Evolutionary conservation across 1,284 basidiomycete genomes (phyloP).

Genomic region (Puccinia brachypodii): DNA sequence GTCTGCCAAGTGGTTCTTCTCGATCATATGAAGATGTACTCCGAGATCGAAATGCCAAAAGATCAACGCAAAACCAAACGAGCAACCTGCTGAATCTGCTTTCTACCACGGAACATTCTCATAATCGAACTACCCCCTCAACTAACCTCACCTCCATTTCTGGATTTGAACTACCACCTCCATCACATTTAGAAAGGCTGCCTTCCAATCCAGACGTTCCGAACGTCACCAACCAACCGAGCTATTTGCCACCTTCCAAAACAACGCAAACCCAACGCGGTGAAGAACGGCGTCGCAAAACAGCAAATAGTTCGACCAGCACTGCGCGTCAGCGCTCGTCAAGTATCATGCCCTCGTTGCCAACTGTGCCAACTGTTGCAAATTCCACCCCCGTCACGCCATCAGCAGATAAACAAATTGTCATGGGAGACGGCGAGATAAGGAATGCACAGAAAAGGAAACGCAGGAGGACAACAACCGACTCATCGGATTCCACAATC

Average conservation of each 20-base stretch:
- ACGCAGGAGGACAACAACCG: slow-evolving; percentile 16
- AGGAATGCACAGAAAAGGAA: slow-evolving; percentile 11
- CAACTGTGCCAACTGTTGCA: background rate
- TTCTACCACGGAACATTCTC: background rate
- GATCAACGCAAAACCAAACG: slow-evolving; percentile 6
- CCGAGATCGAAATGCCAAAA: slow-evolving; percentile 29
- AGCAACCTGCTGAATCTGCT: background rate
- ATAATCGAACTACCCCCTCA: background rate
- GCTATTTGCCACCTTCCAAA: background rate
- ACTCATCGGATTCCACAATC: background rate
- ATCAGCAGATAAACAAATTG: background rate
- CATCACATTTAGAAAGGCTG: background rate
- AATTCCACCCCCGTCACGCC: background rate
- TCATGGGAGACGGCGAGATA: background rate
- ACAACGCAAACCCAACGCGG: background rate
- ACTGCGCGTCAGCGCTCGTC: background rate
- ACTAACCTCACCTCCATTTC: background rate
- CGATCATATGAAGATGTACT: slow-evolving; percentile 35
- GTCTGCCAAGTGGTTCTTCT: background rate
- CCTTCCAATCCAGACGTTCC: background rate
- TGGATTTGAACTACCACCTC: background rate
- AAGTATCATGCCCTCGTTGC: background rate
- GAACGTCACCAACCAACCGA: slow-evolving; percentile 3
- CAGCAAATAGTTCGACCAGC: background rate
- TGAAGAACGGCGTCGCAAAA: background rate